Base-by-base conservation (phyloP, 108 stramenopile genomes). In the Fistulifera solaris region DNA sequence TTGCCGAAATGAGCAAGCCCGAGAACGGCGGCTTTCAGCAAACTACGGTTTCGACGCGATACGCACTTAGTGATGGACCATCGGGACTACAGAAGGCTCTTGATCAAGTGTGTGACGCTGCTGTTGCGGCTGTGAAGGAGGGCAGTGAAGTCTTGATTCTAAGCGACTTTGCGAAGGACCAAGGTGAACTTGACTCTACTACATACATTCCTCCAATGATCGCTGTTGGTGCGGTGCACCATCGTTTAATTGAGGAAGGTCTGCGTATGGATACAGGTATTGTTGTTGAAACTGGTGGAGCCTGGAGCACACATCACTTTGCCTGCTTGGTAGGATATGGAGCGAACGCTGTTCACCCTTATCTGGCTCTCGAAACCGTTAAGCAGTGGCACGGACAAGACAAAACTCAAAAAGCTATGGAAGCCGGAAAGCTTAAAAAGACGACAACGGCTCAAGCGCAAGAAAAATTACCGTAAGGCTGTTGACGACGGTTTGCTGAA, bases 201-300 rank as follows among this genome's bases (percentile, higher is more conserved):
- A 85, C 87, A 12, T 88, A 95, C 75, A 84, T 98, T 52, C 93
- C 95, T 1, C 94, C 95, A 0, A 73, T 96, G 19, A 51, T 96
- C 15, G 95, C 94, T 1, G 88, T 94, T 7, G 97, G 97, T 38
- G 95, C 97, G 38, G 94, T 95, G 28, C 97, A 98, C 72, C 95
- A 98, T 58, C 72, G 89, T 50, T 87, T 98, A 11, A 95, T 96
- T 48, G 73, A 83, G 17, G 83, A 89, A 48, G 92, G 94, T 63
- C 73, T 92, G 52, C 78, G 97, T 24, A 87, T 94, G 86, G 83
- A 94, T 65, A 67, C 85, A 35, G 93, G 93, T 47, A 75, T 98
- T 52, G 62, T 98, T 43, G 76, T 86, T 42, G 93, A 98, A 74
- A 87, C 93, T 54, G 97, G 94, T 52, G 79, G 76, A 51, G 92